These are phyloP conservation scores for Marasmius fiardii DNA, from an alignment of 1,284 basidiomycete genomes.

Conservation along the genomic window DNA sequence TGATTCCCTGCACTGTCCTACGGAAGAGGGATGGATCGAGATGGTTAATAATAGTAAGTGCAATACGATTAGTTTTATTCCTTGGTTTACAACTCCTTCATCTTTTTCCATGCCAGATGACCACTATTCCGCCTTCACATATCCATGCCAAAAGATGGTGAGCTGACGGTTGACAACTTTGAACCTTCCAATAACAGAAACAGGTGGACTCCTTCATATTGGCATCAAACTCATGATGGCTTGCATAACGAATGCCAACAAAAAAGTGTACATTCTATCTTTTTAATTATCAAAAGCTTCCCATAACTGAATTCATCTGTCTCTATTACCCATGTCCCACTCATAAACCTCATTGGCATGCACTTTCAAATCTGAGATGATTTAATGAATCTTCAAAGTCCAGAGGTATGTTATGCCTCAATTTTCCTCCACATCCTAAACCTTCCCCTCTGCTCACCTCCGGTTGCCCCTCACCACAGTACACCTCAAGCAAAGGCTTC, in stretches of 20 bases:
- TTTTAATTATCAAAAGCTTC: neutral
- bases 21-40: constrained; percentile 89
- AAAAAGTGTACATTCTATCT: constrained; percentile 51
- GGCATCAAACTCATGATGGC: constrained; percentile 98
- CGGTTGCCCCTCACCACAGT: constrained; percentile 43
- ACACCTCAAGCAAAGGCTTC: constrained; percentile 90
- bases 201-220: constrained; percentile 90
- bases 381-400: constrained; percentile 4
- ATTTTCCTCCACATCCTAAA: too few relatives aligned
- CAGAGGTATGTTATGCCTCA: neutral
- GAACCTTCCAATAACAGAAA: constrained; percentile 56
- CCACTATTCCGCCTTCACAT: too few relatives aligned
- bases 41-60: constrained; percentile 98
- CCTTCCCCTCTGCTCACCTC: neutral
- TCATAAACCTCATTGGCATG: constrained; percentile 45
- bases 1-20: constrained; percentile 89
- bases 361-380: constrained; percentile 4
- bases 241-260: constrained; percentile 60
- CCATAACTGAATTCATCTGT: neutral
- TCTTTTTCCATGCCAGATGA: too few relatives aligned
- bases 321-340: constrained; percentile 10
- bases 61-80: too few relatives aligned
- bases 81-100: too few relatives aligned
- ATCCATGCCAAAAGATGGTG: too few relatives aligned
- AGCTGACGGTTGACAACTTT: constrained; percentile 9